phyloP scores from a whole-genome alignment of 768 basidiomycete species.

The Tremella mesenterica region DNA sequence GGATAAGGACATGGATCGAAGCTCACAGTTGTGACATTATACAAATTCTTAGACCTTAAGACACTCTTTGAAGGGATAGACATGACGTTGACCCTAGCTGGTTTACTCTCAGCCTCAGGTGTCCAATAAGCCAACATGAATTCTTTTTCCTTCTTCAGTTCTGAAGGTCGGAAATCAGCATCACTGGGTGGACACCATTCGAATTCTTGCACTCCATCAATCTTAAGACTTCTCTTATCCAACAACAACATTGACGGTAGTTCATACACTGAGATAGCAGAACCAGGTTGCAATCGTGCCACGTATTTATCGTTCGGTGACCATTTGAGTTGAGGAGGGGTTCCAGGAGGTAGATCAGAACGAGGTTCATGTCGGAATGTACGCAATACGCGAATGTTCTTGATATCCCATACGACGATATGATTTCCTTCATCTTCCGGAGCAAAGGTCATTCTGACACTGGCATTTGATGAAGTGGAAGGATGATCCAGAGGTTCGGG shows the following conservation, averaged over 20 bases:
- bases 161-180: conserved; percentile 68
- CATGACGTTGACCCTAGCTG: conserved; percentile 89
- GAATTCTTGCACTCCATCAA: conserved; percentile 94
- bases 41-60: conserved; percentile 88
- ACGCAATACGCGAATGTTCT: conserved; percentile 79
- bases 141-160: conserved; percentile 57
- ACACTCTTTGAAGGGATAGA: conserved; percentile 74
- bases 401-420: conserved; percentile 97
- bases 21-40: conserved; percentile 91
- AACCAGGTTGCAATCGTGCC: conserved; percentile 75
- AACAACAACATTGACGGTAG: conserved; percentile 87
- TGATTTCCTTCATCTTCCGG: conserved; percentile 94
- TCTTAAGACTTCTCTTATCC: conserved; percentile 93
- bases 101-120: conserved; percentile 91
- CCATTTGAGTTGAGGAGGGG: conserved; percentile 57
- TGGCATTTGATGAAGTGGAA: conserved; percentile 66
- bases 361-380: conserved; percentile 61
- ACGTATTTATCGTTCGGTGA: conserved; percentile 92
- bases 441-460: conserved; percentile 35
- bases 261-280: conserved; percentile 94
- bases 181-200: conserved; percentile 96
- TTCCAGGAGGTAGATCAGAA: conserved; percentile 47
- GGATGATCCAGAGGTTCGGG: conserved; percentile 82
- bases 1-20: no score
- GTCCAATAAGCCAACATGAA: conserved; percentile 98